These are phyloP conservation scores for Tetrahymena borealis DNA, from an alignment of 73 alveolate species.

Conservation along the genomic window DNA sequence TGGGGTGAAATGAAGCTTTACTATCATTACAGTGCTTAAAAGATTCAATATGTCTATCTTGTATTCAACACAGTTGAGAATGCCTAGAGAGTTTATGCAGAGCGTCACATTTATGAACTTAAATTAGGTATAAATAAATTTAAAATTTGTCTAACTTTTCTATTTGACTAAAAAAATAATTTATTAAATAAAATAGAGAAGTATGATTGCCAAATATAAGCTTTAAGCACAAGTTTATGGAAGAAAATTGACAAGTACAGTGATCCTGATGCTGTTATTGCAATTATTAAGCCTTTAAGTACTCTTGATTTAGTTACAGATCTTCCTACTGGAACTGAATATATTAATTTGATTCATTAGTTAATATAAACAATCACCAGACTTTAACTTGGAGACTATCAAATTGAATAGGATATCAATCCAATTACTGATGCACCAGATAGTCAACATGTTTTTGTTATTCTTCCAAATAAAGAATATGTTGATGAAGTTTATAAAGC, in stretches of 20 bases:
- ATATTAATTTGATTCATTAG: not conserved
- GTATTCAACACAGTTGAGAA: not conserved
- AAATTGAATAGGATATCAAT: not conserved
- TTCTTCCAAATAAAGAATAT: not conserved
- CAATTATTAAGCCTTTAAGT: not conserved
- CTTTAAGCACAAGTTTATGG: not conserved
- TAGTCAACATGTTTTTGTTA: not conserved
- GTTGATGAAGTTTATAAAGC: not conserved
- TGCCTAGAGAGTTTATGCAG: not conserved
- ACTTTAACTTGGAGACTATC: not conserved
- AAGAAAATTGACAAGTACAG: not conserved
- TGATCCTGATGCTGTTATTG: not conserved
- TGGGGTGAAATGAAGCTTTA: not conserved
- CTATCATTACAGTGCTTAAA: not conserved
- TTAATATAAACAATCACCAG: not conserved
- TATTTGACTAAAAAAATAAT: not conserved
- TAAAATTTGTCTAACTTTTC: not conserved
- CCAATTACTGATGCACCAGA: not conserved
- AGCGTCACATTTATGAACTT: not conserved
- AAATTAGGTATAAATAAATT: not conserved
- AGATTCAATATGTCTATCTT: not conserved
- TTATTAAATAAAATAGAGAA: not conserved
- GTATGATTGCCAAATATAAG: not conserved
- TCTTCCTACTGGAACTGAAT: not conserved
- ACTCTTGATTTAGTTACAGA: not conserved